phyloP scores from a whole-genome alignment of 176 grass and related monocot genomes.

The Oryza australiensis region DNA sequence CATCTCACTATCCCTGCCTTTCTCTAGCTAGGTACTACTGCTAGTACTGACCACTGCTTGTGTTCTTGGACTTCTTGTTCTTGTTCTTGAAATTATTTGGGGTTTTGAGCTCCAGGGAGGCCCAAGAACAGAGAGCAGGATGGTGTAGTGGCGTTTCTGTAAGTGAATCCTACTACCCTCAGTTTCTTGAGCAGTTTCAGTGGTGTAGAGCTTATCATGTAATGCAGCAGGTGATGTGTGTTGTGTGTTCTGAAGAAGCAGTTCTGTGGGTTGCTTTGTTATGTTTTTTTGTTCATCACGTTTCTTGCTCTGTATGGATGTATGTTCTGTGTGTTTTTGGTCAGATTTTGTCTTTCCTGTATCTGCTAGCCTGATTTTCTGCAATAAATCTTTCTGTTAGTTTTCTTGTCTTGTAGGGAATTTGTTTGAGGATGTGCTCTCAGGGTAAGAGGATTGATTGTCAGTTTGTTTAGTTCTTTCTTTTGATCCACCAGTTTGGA shows the following conservation, averaged over 20 bases:
- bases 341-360: neutral
- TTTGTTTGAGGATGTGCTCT: neutral
- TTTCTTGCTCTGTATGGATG: neutral
- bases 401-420: neutral
- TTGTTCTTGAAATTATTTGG: too few species aligned
- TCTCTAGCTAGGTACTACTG: neutral
- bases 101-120: neutral
- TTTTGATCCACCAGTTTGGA: neutral
- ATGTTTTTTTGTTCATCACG: neutral
- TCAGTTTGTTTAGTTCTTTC: neutral
- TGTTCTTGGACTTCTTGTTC: neutral
- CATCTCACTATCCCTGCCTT: neutral
- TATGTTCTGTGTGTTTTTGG: neutral
- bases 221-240: neutral
- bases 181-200: neutral
- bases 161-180: slow-evolving; percentile 5
- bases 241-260: neutral
- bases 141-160: slow-evolving; percentile 55
- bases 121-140: neutral
- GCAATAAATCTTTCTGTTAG: neutral
- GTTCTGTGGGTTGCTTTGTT: neutral
- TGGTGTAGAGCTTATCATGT: neutral
- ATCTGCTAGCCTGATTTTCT: neutral
- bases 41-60: neutral
- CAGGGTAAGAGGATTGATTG: neutral